These are phyloP conservation scores for Oemleria cerasiformis DNA, from an alignment of 306 rosid species.

Conservation along the genomic window DNA sequence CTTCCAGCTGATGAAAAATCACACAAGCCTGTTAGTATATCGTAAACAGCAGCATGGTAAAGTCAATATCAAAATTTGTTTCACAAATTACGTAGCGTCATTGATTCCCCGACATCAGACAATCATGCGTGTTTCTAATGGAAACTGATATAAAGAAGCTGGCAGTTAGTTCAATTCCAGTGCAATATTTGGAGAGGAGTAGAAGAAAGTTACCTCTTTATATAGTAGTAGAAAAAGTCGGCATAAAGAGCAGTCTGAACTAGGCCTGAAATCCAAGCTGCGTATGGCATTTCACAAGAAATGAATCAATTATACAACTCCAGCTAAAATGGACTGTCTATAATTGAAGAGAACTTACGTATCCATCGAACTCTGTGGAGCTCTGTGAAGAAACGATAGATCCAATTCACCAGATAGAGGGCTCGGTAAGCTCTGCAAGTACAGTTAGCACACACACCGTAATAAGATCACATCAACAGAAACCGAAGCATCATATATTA, in stretches of 20 bases:
- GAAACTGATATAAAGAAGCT: background rate
- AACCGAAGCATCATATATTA: background rate
- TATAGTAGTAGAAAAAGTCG: conserved; percentile 41
- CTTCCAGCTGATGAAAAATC: conserved; percentile 36
- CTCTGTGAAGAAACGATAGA: conserved; percentile 37
- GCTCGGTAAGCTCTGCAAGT: conserved; percentile 34
- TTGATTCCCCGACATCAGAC: too few species aligned
- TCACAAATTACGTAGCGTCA: too few species aligned
- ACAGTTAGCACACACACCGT: conserved; percentile 1
- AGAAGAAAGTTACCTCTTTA: conserved; percentile 27
- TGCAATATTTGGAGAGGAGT: too few species aligned
- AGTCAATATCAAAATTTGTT: background rate
- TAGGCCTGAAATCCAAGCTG: conserved; percentile 49
- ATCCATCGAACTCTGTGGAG: conserved; percentile 32
- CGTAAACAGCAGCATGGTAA: background rate
- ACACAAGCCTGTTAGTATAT: background rate
- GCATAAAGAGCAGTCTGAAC: conserved; percentile 46
- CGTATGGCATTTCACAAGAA: background rate
- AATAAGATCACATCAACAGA: background rate
- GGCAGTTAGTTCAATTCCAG: background rate
- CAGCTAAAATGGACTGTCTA: background rate
- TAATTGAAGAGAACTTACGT: conserved; percentile 12
- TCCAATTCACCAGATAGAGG: conserved; percentile 33
- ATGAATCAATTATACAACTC: background rate
- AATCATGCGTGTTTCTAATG: background rate